phyloP scores from a whole-genome alignment of 2,329 filamentous ascomycete genomes.

The Pseudocercospora fijiensis region DNA sequence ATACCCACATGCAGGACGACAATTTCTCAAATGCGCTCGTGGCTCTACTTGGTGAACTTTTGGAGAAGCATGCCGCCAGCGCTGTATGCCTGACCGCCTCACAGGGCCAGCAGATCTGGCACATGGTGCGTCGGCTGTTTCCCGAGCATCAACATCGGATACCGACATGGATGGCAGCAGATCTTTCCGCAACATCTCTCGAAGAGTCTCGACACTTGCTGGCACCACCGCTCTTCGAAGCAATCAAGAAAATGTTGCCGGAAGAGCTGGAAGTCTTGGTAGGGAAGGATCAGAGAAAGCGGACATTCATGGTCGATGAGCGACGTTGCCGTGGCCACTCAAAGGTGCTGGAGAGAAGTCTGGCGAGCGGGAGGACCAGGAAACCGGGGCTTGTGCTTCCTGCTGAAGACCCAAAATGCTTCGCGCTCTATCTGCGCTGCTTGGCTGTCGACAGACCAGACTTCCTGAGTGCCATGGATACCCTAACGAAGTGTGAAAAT shows the following conservation, averaged over 20 bases:
- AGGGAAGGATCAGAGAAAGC: neutral
- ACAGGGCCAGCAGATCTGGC: neutral
- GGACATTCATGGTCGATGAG: neutral
- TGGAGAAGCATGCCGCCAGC: neutral
- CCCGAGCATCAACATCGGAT: neutral
- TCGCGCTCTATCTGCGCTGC: neutral
- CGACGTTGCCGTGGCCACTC: neutral
- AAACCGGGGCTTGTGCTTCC: neutral
- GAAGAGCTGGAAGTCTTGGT: neutral
- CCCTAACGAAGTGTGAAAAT: neutral
- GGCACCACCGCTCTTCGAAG: neutral
- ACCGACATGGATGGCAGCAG: neutral
- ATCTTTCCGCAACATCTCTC: neutral
- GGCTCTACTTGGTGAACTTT: neutral
- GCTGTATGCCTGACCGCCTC: neutral
- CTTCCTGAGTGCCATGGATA: neutral
- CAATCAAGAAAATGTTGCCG: neutral
- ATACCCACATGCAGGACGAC: neutral
- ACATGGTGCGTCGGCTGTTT: neutral
- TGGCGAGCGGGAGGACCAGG: neutral
- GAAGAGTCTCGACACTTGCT: neutral
- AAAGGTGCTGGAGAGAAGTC: neutral
- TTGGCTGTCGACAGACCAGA: neutral
- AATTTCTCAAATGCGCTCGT: neutral
- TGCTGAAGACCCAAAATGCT: neutral